phyloP scores from a whole-genome alignment of 768 basidiomycete species.

The Calvatia gigantea region DNA sequence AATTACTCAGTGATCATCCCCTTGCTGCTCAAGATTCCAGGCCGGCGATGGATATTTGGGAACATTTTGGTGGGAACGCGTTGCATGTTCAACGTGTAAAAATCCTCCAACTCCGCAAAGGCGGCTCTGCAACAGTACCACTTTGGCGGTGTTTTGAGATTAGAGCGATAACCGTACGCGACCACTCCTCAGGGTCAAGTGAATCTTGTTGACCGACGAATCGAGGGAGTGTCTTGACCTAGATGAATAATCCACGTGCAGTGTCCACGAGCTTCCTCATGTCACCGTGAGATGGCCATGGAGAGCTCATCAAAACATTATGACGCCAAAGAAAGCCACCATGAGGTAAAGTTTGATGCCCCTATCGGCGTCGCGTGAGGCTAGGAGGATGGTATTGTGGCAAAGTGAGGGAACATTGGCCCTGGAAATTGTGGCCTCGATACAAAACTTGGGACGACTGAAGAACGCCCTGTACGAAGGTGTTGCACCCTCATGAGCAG shows the following conservation, averaged over 20 bases:
- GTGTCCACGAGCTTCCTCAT: slow-evolving; percentile 16
- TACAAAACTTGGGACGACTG: not conserved
- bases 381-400: not conserved
- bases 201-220: slow-evolving; percentile 15
- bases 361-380: not conserved
- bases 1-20: slow-evolving; percentile 34
- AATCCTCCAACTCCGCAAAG: slow-evolving; percentile 11
- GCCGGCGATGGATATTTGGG: slow-evolving; percentile 1
- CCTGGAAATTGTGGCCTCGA: not conserved
- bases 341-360: slow-evolving; percentile 9
- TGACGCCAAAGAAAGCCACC: not conserved
- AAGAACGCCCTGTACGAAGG: slow-evolving; percentile 4
- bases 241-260: slow-evolving; percentile 23
- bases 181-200: not conserved
- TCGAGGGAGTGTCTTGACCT: slow-evolving; percentile 22
- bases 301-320: too few species aligned
- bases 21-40: slow-evolving; percentile 9
- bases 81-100: slow-evolving; percentile 13
- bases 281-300: slow-evolving; percentile 13
- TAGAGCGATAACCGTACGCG: not conserved
- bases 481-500: not conserved
- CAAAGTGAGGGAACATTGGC: not conserved
- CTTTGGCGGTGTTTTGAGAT: not conserved
- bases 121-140: not conserved
- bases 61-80: slow-evolving; percentile 19